Evolutionary conservation across 148 eudicot species (phyloP).

Genomic region (Rhododendron vialii): DNA sequence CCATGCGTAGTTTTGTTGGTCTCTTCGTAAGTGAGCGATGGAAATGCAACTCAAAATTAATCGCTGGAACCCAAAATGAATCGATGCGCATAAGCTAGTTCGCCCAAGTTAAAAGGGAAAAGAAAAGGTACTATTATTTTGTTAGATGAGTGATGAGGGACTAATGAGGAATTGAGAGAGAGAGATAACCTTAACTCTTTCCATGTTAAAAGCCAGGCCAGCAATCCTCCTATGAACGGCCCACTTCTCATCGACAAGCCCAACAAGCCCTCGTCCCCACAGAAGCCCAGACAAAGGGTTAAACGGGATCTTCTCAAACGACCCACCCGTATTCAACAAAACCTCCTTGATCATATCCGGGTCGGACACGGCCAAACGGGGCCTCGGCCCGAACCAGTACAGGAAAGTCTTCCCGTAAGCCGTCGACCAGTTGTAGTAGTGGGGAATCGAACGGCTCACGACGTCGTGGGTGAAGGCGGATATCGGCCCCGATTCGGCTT

Average conservation of each 20-base stretch:
- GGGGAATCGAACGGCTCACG: constrained; percentile 47
- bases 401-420: constrained; percentile 57
- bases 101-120: too few species aligned
- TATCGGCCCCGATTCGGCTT: constrained; percentile 44
- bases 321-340: constrained; percentile 36
- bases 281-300: constrained; percentile 49
- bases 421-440: constrained; percentile 55
- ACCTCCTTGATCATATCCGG: constrained; percentile 62
- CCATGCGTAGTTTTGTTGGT: too few species aligned
- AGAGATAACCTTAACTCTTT: constrained; percentile 37
- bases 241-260: constrained; percentile 61
- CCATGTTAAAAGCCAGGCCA: constrained; percentile 59
- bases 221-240: constrained; percentile 65
- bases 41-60: too few species aligned
- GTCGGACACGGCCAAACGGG: constrained; percentile 54
- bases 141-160: too few species aligned
- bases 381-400: constrained; percentile 71
- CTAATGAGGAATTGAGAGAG: not conserved
- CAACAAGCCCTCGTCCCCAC: constrained; percentile 59
- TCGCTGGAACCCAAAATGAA: too few species aligned
- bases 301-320: constrained; percentile 27
- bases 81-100: too few species aligned
- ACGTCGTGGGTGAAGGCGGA: constrained; percentile 41
- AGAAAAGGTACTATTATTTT: too few species aligned
- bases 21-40: too few species aligned